Evolutionary conservation across 2,329 filamentous ascomycete genomes (phyloP).

Genomic region (Diaporthe humulicola): DNA sequence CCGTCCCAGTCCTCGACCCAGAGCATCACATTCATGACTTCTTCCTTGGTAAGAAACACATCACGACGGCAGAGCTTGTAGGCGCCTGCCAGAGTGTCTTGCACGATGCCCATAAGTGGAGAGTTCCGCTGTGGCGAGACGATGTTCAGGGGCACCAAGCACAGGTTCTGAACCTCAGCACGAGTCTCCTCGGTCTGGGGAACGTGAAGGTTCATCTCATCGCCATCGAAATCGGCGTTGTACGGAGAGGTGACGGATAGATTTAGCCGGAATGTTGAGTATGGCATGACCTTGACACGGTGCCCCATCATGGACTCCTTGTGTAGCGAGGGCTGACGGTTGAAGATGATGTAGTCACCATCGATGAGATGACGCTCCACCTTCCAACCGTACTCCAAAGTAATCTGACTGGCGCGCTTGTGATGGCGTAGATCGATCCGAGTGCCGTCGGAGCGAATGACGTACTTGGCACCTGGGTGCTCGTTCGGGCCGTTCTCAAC

Average conservation of each 20-base stretch:
- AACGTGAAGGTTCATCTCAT: slow-evolving; percentile 99
- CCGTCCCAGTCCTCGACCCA: slow-evolving; percentile 99
- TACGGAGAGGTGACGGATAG: slow-evolving; percentile 98
- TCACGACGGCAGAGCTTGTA: slow-evolving; percentile 98
- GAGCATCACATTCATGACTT: slow-evolving; percentile 96
- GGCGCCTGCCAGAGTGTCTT: slow-evolving; percentile 94
- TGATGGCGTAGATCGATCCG: slow-evolving; percentile 96
- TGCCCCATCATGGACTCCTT: slow-evolving; percentile 99
- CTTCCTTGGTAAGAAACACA: slow-evolving; percentile 88
- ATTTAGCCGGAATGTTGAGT: slow-evolving; percentile 98
- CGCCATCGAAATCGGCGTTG: slow-evolving; percentile 99
- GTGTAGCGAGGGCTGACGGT: slow-evolving; percentile 98
- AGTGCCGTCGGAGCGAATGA: slow-evolving; percentile 93
- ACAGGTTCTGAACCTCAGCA: slow-evolving; percentile 93
- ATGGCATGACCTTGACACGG: slow-evolving; percentile 96
- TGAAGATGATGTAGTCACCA: slow-evolving; percentile 99
- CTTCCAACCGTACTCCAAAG: slow-evolving; percentile 96
- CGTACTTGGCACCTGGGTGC: slow-evolving; percentile 96
- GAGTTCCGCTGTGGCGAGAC: slow-evolving; percentile 97
- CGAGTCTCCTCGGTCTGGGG: slow-evolving; percentile 97
- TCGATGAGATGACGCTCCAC: slow-evolving; percentile 97
- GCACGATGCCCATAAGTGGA: slow-evolving; percentile 99
- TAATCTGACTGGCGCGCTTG: slow-evolving; percentile 87
- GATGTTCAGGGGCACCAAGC: slow-evolving; percentile 98
- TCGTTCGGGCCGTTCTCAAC: slow-evolving; percentile 95